A percentile compares a stretch with the other conserved stretches of the same genome.
Evolutionary conservation across 2,329 filamentous ascomycete species (phyloP).

Genomic region (Ophidiomyces ophidiicola): DNA sequence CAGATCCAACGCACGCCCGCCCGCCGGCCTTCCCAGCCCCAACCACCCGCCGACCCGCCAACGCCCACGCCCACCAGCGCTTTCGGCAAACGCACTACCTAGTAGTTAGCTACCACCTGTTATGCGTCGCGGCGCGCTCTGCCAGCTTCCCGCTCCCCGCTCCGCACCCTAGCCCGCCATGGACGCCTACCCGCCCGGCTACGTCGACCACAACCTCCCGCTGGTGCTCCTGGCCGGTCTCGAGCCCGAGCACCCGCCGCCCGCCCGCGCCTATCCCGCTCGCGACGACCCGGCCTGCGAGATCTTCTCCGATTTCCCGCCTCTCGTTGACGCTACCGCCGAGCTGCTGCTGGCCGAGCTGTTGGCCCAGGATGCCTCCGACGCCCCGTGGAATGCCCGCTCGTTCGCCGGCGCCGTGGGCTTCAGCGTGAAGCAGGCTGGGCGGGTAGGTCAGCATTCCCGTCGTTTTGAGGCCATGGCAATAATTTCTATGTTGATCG

Average conservation of each 20-base stretch:
- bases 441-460: conserved; percentile 56
- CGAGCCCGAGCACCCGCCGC: conserved; percentile 22
- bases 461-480: too few relatives aligned
- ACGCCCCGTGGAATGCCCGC: conserved; percentile 55
- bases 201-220: conserved; percentile 76
- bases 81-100: too few relatives aligned
- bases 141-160: too few relatives aligned
- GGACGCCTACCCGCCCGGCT: conserved; percentile 46
- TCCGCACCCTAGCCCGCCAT: conserved; percentile 25
- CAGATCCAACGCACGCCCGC: too few relatives aligned
- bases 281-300: conserved; percentile 47
- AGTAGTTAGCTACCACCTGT: too few relatives aligned
- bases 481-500: too few relatives aligned
- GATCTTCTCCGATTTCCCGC: conserved; percentile 59
- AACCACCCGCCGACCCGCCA: too few relatives aligned
- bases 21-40: too few relatives aligned
- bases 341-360: conserved; percentile 55
- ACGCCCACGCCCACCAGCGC: too few relatives aligned
- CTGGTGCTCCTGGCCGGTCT: conserved; percentile 73
- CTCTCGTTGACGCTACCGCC: conserved; percentile 53
- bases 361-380: conserved; percentile 50
- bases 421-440: conserved; percentile 61
- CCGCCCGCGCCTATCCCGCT: conserved; percentile 24
- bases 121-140: too few relatives aligned
- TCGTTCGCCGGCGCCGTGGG: conserved; percentile 37